These are phyloP conservation scores for Cryphonectria carpinicola DNA, from an alignment of 2,329 filamentous ascomycete species.

Conservation along the genomic window DNA sequence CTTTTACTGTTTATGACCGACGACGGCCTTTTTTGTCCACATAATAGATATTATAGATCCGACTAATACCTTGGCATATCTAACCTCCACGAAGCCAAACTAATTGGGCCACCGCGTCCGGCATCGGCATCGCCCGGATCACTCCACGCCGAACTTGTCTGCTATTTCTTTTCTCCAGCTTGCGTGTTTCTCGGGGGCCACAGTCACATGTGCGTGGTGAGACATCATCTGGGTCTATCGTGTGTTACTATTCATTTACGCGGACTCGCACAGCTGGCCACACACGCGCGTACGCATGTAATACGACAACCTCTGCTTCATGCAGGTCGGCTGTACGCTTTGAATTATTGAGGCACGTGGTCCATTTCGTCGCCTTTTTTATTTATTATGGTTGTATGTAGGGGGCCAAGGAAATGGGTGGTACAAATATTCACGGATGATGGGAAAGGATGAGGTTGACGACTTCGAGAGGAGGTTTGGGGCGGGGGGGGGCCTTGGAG, in stretches of 20 bases:
- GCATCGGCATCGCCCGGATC: not conserved
- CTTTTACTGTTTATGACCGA: not conserved
- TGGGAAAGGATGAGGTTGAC: not conserved
- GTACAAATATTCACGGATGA: not conserved
- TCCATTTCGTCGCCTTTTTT: not conserved
- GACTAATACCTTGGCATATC: not conserved
- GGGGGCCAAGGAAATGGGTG: too few relatives aligned
- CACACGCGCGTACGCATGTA: not conserved
- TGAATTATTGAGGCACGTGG: not conserved
- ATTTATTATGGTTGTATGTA: not conserved
- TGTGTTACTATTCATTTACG: slow-evolving; percentile 2
- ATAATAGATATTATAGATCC: slow-evolving; percentile 4
- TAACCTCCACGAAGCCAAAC: not conserved
- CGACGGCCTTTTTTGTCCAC: not conserved
- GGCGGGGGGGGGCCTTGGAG: too few relatives aligned
- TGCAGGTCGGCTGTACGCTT: not conserved
- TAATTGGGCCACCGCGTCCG: not conserved
- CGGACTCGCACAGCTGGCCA: slow-evolving; percentile 2
- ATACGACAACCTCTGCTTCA: not conserved
- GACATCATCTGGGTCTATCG: slow-evolving; percentile 10
- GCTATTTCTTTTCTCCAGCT: not conserved
- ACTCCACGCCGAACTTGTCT: not conserved
- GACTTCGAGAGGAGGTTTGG: too few relatives aligned
- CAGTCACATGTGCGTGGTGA: slow-evolving; percentile 3
- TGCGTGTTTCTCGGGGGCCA: slow-evolving; percentile 8